Evolutionary conservation across 2,329 filamentous ascomycete species (phyloP).

Genomic region (Fusarium longipes): DNA sequence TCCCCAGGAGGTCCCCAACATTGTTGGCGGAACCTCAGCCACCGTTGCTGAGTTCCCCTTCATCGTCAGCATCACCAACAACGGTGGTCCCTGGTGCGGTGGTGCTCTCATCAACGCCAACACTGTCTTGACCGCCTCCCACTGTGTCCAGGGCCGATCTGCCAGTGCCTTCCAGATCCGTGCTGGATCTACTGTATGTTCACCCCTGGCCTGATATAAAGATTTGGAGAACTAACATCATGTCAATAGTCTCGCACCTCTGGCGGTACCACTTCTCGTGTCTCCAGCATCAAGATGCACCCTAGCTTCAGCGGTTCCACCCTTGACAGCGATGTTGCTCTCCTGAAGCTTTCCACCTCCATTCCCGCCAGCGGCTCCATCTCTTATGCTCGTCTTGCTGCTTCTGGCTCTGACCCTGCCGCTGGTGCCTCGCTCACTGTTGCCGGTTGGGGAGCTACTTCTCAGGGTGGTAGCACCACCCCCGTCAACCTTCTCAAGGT

Average conservation of each 20-base stretch:
- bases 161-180: constrained; percentile 41
- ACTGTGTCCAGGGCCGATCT: constrained; percentile 35
- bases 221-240: neutral
- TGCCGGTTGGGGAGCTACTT: constrained; percentile 47
- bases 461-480: constrained; percentile 16
- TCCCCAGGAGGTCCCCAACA: constrained; percentile 24
- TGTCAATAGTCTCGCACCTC: constrained; percentile 32
- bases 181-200: constrained; percentile 44
- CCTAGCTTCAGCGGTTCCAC: constrained; percentile 37
- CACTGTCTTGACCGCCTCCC: constrained; percentile 50
- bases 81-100: constrained; percentile 44
- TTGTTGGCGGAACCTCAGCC: constrained; percentile 45
- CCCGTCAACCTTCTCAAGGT: constrained; percentile 48
- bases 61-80: constrained; percentile 45
- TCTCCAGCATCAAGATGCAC: constrained; percentile 42
- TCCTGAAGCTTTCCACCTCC: constrained; percentile 46
- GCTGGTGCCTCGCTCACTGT: constrained; percentile 31
- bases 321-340: constrained; percentile 46
- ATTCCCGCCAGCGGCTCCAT: constrained; percentile 32
- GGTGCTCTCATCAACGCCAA: constrained; percentile 47
- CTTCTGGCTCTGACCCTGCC: constrained; percentile 44
- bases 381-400: constrained; percentile 42
- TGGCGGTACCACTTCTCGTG: constrained; percentile 44
- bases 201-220: rapidly evolving
- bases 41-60: constrained; percentile 48